Conservation (phyloP, 805 yeast species). For the Saccharomyces jurei region DNA sequence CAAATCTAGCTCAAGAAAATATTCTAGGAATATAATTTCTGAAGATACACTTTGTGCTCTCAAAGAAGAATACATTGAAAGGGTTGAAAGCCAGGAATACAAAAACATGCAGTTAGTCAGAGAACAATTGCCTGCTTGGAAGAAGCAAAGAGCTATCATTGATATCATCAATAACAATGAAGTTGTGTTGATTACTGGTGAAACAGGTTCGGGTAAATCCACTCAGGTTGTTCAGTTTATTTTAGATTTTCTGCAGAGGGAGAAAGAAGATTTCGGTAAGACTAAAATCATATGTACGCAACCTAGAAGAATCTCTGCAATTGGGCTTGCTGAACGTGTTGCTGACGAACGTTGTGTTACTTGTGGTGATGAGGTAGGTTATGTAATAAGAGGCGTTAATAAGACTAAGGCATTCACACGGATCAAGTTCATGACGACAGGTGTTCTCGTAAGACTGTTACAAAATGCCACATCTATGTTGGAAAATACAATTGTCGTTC, state of each 20-base stretch:
- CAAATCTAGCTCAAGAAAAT: neutral
- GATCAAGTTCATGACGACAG: conserved; percentile 85
- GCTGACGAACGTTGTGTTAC: conserved; percentile 61
- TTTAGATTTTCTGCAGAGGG: conserved; percentile 52
- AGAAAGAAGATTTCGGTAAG: conserved; percentile 37
- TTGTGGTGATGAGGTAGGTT: conserved; percentile 66
- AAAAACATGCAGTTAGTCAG: conserved; percentile 40
- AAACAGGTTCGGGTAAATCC: conserved; percentile 95
- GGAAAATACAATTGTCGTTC: conserved; percentile 54
- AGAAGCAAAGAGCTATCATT: conserved; percentile 48
- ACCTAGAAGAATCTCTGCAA: conserved; percentile 91
- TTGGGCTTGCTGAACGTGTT: conserved; percentile 89
- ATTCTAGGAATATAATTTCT: neutral
- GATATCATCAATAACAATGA: conserved; percentile 47
- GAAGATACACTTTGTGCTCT: conserved; percentile 17
- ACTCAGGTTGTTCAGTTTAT: conserved; percentile 91
- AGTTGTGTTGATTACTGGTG: conserved; percentile 82
- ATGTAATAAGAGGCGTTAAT: conserved; percentile 83
- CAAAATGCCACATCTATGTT: conserved; percentile 45
- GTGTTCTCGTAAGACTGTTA: conserved; percentile 79
- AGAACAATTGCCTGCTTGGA: conserved; percentile 75
- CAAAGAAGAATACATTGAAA: conserved; percentile 29
- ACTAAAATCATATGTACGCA: conserved; percentile 79
- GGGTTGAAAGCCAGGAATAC: conserved; percentile 31
- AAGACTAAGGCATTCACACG: conserved; percentile 54